Evolutionary conservation across 306 rosid species (phyloP).

Genomic region (Fagus sylvatica): DNA sequence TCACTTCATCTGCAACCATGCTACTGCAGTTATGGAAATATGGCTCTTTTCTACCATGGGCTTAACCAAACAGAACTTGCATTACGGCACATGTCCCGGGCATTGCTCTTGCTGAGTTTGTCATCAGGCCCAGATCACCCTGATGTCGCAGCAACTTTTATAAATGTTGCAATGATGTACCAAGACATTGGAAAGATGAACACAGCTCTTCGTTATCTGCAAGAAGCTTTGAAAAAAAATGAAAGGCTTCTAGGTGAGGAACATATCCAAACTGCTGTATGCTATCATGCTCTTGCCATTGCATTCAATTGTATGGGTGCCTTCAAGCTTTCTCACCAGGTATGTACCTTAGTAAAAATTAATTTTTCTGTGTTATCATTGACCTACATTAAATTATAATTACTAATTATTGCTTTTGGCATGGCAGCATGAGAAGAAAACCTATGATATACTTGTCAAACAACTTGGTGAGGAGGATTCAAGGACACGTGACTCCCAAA

Average conservation of each 20-base stretch:
- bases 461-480: slow-evolving; percentile 98
- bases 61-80: slow-evolving; percentile 98
- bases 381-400: background rate
- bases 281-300: slow-evolving; percentile 98
- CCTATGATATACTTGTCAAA: slow-evolving; percentile 92
- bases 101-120: slow-evolving; percentile 83
- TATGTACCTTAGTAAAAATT: slow-evolving; percentile 22
- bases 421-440: slow-evolving; percentile 91
- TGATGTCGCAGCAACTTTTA: slow-evolving; percentile 92
- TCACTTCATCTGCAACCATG: too few relatives aligned
- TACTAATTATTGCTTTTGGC: slow-evolving; percentile 25
- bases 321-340: slow-evolving; percentile 97
- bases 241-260: slow-evolving; percentile 97
- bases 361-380: background rate
- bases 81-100: slow-evolving; percentile 94
- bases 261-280: slow-evolving; percentile 98
- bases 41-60: slow-evolving; percentile 98
- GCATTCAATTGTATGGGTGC: slow-evolving; percentile 99
- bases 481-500: slow-evolving; percentile 85
- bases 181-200: slow-evolving; percentile 97
- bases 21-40: slow-evolving; percentile 92
- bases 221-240: slow-evolving; percentile 95
- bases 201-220: slow-evolving; percentile 98
- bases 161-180: slow-evolving; percentile 98
- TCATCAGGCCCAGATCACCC: slow-evolving; percentile 99